A percentile compares a stretch with the other conserved stretches of the same genome.
Evolutionary conservation across 805 yeast species (phyloP).

Genomic region (Monosporozyma yasuniensis): DNA sequence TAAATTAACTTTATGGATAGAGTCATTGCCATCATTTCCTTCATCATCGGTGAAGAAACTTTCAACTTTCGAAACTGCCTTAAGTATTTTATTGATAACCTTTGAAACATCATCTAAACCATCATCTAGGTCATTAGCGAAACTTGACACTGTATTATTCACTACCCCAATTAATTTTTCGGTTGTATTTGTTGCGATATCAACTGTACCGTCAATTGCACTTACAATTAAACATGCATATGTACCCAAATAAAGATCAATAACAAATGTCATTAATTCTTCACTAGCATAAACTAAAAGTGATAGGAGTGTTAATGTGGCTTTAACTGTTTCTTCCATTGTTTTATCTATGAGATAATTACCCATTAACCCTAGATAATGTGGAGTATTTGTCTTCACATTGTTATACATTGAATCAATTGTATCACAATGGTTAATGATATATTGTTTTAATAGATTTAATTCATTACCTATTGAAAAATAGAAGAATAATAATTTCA

Average conservation of each 20-base stretch:
- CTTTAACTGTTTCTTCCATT: conserved; percentile 41
- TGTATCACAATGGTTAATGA: conserved; percentile 38
- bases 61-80: conserved; percentile 44
- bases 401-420: conserved; percentile 34
- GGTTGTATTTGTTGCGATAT: conserved; percentile 65
- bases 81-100: conserved; percentile 47
- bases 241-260: conserved; percentile 76
- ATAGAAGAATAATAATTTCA: conserved; percentile 55
- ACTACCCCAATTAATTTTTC: conserved; percentile 51
- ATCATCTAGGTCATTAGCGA: conserved; percentile 54
- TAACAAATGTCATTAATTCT: conserved; percentile 48
- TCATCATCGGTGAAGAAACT: conserved; percentile 45
- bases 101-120: conserved; percentile 55
- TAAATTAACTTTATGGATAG: conserved; percentile 37
- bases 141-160: conserved; percentile 45
- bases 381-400: conserved; percentile 41
- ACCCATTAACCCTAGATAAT: conserved; percentile 45
- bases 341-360: conserved; percentile 42
- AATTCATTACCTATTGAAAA: conserved; percentile 38
- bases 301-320: conserved; percentile 36
- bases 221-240: conserved; percentile 75
- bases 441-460: conserved; percentile 31
- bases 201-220: conserved; percentile 61
- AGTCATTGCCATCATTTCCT: conserved; percentile 23
- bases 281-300: conserved; percentile 49